Evolutionary conservation across 2,329 filamentous ascomycete genomes (phyloP), one percentile per base, ranked within the genome.

Genomic region (Coleophoma eucalyptorum): DNA sequence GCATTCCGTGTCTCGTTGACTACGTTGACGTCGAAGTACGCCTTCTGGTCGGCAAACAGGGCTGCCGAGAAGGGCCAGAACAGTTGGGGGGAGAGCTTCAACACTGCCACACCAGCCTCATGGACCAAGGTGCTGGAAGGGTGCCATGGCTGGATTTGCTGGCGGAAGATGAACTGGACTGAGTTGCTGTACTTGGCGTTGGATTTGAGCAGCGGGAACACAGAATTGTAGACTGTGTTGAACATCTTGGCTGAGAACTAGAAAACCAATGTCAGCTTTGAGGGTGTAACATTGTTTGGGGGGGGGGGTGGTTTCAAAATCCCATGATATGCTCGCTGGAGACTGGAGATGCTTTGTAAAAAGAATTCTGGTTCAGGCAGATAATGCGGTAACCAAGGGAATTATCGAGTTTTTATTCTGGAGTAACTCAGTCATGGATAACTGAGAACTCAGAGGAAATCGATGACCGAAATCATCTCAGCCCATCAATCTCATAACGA

Each of bases 71-170:
- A 97, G 15, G 78, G 75, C 84, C 87, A 96, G 78, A 95, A 97
- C 58, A 83, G 84, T 11, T 44, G 74, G 0, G 89, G 86, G 2
- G 82, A 74, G 6, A 90, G 69, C 47, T 79, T 80, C 59, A 93
- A 78, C 1, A 97, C 90, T 3, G 91, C 93, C 32, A 90, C 80
- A 3, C 77, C 92, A 32, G 91, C 88, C 78, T 97, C 93, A 73
- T 93, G 89, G 50, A 81, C 77, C 11, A 91, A 78, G 6, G 87
- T 91, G 38, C 84, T 91, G 18, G 87, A 90, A 2, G 93, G 93
- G 72, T 97, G 92, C 93, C 93, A 96, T 13, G 91, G 90, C 73
- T 96, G 91, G 63, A 97, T 83, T 67, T 96, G 91, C 67, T 93
- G 92, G 46, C 92, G 87, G 76, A 97, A 89, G 63, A 97, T 81